Base-by-base conservation (phyloP, 2,329 filamentous ascomycete species). In the Blastomyces silverae region DNA sequence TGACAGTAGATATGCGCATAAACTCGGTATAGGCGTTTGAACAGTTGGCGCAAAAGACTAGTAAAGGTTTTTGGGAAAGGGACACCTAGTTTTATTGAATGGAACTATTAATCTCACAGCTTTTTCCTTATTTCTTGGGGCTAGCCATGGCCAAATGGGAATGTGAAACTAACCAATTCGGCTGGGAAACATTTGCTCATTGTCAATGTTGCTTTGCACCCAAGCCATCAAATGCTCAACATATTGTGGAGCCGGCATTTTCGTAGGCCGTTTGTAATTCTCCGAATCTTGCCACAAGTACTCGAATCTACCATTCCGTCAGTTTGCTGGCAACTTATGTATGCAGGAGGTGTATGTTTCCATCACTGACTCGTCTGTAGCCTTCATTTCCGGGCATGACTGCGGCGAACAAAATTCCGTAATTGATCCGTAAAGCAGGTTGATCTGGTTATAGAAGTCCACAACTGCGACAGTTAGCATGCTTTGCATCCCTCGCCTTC, bases 361-460 rank as follows among this genome's bases (percentile, higher is more conserved):
- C 31, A 37, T 52, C 34, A 63, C 86, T 69, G 84, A 94, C 89
- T 99, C 94, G 80, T 99, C 95, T 11, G 94, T 99, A n/a, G 94
- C 94, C 79, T 99, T 99, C 94, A 99, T 99, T 80, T 97, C 94
- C 0, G 94, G 94, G 77, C 94, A 99, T 69, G 92, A 92, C 76
- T 94, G 89, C 42, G 94, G 93, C 34, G 94, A 97, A 83, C 94
- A 99, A 79, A 99, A 99, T 76, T 99, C 94, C 66, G 94, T 99
- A 75, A 99, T 99, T 70, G 94, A 94, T 66, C 95, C 95, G 77
- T 99, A 99, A 66, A 99, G 88, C 46, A 99, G 85, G 80, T 99
- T 99, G 82, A 99, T 96, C 79, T 99, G 94, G 82, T 99, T 99
- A 86, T 99, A 99, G 79, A 99, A 99, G 79, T 99, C 94, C 81